Evolutionary conservation across 2,329 filamentous ascomycete genomes (phyloP).

Genomic region (Aspergillus calidoustus): DNA sequence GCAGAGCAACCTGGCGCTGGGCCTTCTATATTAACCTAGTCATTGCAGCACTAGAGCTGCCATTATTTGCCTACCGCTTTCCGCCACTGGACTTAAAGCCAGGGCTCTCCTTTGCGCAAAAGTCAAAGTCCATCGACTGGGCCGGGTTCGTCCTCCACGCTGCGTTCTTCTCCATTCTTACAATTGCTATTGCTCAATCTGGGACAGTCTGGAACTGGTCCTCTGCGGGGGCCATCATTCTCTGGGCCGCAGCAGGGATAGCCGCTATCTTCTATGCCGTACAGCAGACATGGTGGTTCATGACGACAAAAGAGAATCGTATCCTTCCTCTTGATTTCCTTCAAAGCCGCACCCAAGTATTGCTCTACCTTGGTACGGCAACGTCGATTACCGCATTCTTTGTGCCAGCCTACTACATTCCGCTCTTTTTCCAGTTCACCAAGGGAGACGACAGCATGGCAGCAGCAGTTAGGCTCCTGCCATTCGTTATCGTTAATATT

Average conservation of each 20-base stretch:
- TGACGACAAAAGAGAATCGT: too few species aligned
- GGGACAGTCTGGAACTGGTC: too few species aligned
- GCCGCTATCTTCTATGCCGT: too few species aligned
- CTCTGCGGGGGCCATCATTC: too few species aligned
- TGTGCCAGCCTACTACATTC: slow-evolving; percentile 55
- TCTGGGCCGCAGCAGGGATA: too few species aligned
- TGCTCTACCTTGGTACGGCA: neutral
- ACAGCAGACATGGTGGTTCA: too few species aligned
- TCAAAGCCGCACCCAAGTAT: neutral
- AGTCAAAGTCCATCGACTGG: too few species aligned
- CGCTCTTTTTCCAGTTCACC: slow-evolving; percentile 59
- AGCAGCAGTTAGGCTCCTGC: slow-evolving; percentile 38
- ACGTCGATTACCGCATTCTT: slow-evolving; percentile 27
- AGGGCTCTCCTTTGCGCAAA: too few species aligned
- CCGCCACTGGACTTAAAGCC: slow-evolving; percentile 37
- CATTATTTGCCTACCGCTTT: slow-evolving; percentile 19
- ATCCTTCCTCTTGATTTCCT: too few species aligned
- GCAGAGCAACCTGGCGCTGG: slow-evolving; percentile 32
- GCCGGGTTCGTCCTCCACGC: too few species aligned
- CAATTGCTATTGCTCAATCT: too few species aligned
- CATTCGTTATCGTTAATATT: slow-evolving; percentile 30
- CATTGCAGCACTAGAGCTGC: slow-evolving; percentile 43
- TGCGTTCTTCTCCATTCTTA: too few species aligned
- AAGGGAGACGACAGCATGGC: slow-evolving; percentile 43
- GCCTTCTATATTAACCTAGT: slow-evolving; percentile 62